phyloP scores from a whole-genome alignment of 768 basidiomycete species.

The Arthromyces matolae region DNA sequence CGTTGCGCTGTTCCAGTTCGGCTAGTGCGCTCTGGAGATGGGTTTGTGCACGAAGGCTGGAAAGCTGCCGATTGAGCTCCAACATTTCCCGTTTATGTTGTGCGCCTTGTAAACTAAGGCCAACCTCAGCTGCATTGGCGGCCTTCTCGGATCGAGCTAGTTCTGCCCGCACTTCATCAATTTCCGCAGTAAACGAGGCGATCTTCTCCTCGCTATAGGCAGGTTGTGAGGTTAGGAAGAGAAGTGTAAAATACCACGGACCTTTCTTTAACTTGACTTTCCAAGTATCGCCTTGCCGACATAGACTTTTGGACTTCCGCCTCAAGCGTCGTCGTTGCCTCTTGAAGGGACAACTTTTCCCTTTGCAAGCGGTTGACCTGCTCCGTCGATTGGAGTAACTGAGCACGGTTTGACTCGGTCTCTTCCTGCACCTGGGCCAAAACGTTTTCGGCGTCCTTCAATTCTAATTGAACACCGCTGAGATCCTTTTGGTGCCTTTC shows the following conservation, averaged over 20 bases:
- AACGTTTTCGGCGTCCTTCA: conserved; percentile 28
- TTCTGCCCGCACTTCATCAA: conserved; percentile 40
- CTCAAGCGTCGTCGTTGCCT: conserved; percentile 53
- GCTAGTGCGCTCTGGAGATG: conserved; percentile 51
- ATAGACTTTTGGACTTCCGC: conserved; percentile 63
- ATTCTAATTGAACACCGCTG: conserved; percentile 23
- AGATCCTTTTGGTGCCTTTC: conserved; percentile 31
- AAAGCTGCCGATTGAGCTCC: conserved; percentile 55
- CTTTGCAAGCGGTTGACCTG: conserved; percentile 37
- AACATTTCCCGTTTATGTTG: conserved; percentile 65
- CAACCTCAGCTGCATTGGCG: conserved; percentile 60
- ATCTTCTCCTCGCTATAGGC: conserved; percentile 45
- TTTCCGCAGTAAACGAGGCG: conserved; percentile 33
- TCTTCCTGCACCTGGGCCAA: conserved; percentile 34
- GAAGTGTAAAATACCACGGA: conserved; percentile 22
- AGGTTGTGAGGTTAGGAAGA: conserved; percentile 1
- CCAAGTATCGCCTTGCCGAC: conserved; percentile 59
- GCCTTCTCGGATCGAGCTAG: conserved; percentile 54
- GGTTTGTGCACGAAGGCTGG: conserved; percentile 47
- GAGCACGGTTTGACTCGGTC: conserved; percentile 31
- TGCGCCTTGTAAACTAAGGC: conserved; percentile 56
- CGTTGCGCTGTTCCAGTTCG: conserved; percentile 66
- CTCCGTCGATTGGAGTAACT: conserved; percentile 37
- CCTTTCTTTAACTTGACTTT: conserved; percentile 64
- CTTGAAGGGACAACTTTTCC: conserved; percentile 51